phyloP scores from a whole-genome alignment of 2,329 filamentous ascomycete genomes.

The Didymosphaeria variabile region DNA sequence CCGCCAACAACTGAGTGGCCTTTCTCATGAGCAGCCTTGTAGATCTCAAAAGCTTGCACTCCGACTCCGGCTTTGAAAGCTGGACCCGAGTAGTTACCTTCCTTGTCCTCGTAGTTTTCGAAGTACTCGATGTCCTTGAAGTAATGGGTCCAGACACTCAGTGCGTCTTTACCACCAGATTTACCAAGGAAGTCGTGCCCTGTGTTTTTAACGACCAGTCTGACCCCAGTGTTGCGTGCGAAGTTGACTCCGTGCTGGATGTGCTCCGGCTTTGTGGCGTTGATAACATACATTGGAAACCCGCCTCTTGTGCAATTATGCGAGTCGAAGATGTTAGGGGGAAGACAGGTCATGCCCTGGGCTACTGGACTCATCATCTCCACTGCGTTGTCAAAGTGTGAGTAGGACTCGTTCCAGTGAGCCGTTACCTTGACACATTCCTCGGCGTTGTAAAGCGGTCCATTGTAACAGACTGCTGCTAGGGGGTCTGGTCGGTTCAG shows the following conservation, averaged over 20 bases:
- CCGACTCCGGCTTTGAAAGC: constrained; percentile 66
- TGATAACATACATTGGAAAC: constrained; percentile 47
- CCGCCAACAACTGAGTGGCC: constrained; percentile 63
- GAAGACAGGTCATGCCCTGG: constrained; percentile 49
- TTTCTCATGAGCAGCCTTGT: constrained; percentile 58
- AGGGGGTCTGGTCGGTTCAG: constrained; percentile 38
- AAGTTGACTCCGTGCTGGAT: constrained; percentile 49
- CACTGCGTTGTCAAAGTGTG: constrained; percentile 46
- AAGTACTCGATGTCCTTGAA: constrained; percentile 48
- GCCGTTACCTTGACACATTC: constrained; percentile 41
- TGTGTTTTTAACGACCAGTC: constrained; percentile 47
- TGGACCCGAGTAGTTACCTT: constrained; percentile 52
- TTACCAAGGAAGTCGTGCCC: constrained; percentile 50
- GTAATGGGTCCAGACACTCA: constrained; percentile 50
- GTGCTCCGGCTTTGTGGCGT: constrained; percentile 47
- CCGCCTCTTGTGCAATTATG: constrained; percentile 48
- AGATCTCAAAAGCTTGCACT: constrained; percentile 63
- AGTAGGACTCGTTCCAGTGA: constrained; percentile 45
- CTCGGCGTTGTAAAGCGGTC: constrained; percentile 37
- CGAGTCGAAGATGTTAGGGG: constrained; percentile 45
- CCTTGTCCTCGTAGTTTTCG: constrained; percentile 42
- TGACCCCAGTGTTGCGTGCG: constrained; percentile 43
- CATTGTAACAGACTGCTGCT: constrained; percentile 45
- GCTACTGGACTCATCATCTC: constrained; percentile 50
- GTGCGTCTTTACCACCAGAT: constrained; percentile 43